phyloP scores from a whole-genome alignment of 352 stramenopile genomes.

The Globisporangium paroecandrum region DNA sequence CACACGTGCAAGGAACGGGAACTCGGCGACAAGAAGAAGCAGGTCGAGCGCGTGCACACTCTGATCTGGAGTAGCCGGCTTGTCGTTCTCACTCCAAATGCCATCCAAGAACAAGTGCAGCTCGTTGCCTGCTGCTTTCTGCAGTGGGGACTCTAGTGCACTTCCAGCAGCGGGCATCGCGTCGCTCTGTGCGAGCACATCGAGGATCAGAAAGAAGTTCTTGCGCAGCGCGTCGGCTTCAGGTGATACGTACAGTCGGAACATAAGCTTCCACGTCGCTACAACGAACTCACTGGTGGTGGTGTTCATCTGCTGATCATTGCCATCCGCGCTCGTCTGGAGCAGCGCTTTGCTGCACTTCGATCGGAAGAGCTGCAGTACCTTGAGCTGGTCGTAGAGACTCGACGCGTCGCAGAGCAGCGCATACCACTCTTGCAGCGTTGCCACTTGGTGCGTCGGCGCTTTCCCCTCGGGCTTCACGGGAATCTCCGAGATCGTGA shows the following conservation, averaged over 20 bases:
- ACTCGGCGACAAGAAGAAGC: conserved; percentile 58
- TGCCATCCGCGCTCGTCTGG: neutral
- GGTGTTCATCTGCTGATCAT: neutral
- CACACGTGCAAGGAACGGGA: conserved; percentile 47
- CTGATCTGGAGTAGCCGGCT: conserved; percentile 18
- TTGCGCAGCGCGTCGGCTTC: conserved; percentile 47
- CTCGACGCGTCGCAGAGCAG: conserved; percentile 25
- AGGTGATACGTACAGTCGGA: conserved; percentile 50
- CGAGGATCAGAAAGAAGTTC: conserved; percentile 63
- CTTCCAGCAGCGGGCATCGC: neutral
- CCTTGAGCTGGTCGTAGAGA: conserved; percentile 72
- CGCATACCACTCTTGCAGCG: conserved; percentile 44
- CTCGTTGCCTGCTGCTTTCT: conserved; percentile 32
- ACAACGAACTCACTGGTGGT: conserved; percentile 21
- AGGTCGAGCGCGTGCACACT: conserved; percentile 43
- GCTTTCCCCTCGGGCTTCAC: conserved; percentile 20
- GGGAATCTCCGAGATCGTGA: conserved; percentile 24
- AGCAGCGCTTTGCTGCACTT: conserved; percentile 35
- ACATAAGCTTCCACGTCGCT: conserved; percentile 51
- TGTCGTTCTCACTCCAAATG: conserved; percentile 23
- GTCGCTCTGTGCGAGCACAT: conserved; percentile 34
- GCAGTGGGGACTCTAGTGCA: conserved; percentile 15
- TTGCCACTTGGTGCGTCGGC: conserved; percentile 10
- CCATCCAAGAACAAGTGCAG: conserved; percentile 32
- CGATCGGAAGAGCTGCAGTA: conserved; percentile 68